Evolutionary conservation across 257 asterid species (phyloP).

Genomic region (Solanum pimpinellifolium): DNA sequence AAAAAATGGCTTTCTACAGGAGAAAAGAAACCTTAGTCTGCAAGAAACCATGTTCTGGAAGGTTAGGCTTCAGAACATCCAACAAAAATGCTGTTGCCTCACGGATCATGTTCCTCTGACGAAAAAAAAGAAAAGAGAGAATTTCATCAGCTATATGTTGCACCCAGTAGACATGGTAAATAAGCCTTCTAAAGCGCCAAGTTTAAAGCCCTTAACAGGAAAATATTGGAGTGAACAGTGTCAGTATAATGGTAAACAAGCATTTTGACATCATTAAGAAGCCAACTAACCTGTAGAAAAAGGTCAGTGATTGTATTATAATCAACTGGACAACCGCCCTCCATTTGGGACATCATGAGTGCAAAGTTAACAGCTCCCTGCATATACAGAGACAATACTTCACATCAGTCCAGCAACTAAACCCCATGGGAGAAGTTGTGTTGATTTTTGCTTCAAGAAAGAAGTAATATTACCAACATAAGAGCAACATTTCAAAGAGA

Average conservation of each 20-base stretch:
- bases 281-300: conserved; percentile 73
- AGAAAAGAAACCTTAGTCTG: conserved; percentile 75
- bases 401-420: not conserved
- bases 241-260: not conserved
- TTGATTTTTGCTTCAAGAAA: not conserved
- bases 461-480: not conserved
- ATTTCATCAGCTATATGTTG: not conserved
- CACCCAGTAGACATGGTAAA: not conserved
- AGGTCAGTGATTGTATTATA: conserved; percentile 96
- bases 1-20: not conserved
- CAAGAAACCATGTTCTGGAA: conserved; percentile 88
- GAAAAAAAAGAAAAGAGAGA: not conserved
- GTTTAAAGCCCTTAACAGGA: not conserved
- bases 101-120: conserved; percentile 94
- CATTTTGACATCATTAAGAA: not conserved
- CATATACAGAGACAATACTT: conserved; percentile 5
- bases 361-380: conserved; percentile 99
- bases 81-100: conserved; percentile 97
- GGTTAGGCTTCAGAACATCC: conserved; percentile 97
- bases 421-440: not conserved
- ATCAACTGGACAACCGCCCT: conserved; percentile 98
- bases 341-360: conserved; percentile 99
- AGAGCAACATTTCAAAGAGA: not conserved
- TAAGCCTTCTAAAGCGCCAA: not conserved
- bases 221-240: not conserved